Base-by-base conservation (phyloP, 768 basidiomycete genomes). In the Tylopilus subfusipes region DNA sequence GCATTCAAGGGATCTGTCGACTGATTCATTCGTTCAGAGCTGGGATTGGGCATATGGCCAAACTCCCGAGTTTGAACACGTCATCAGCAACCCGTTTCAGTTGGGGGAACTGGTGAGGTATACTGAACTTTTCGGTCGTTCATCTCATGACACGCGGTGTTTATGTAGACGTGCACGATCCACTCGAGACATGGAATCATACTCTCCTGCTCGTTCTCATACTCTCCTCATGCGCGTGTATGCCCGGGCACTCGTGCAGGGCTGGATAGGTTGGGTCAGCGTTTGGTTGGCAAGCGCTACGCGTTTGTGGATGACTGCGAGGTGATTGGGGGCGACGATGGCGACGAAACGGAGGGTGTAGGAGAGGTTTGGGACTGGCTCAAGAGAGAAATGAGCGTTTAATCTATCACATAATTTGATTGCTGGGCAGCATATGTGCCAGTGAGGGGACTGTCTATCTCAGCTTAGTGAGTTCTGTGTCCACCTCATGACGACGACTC, bases 31-130 rank as follows among this genome's bases (percentile, higher is more conserved):
- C n/a, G 24, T 50, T 21, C 62, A 95, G 94, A 85, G 80, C 31
- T 98, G 97, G 97, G 81, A 91, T 21, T 98, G 95, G 93, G 76
- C 81, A 14, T 97, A 84, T 63, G 96, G 95, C 0, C 90, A 95
- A 65, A 96, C 95, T 0, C 94, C 95, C 39, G 90, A 96, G 65
- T 98, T 99, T 67, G 86, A 83, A 8, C 89, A 91, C 63, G 75
- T 74, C 3, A 42, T 82, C 13, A 48, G 61, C 4, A 64, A 66
- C 24, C 52, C 66, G n/a, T 85, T 86, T 56, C 43, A 63, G 4
- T 83, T 83, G 82, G 84, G 82, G 11, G 63, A 70, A 30, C 68
- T 78, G 25, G 83, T 83, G 59, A 57, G 63, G 6, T 36, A 36
- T 36, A 16, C 34, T 36, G n/a, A 38, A 39, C 7, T 18, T 36